These are phyloP conservation scores for Ceratobasidium sp. DNA, from an alignment of 1,284 basidiomycete species.

Conservation along the genomic window DNA sequence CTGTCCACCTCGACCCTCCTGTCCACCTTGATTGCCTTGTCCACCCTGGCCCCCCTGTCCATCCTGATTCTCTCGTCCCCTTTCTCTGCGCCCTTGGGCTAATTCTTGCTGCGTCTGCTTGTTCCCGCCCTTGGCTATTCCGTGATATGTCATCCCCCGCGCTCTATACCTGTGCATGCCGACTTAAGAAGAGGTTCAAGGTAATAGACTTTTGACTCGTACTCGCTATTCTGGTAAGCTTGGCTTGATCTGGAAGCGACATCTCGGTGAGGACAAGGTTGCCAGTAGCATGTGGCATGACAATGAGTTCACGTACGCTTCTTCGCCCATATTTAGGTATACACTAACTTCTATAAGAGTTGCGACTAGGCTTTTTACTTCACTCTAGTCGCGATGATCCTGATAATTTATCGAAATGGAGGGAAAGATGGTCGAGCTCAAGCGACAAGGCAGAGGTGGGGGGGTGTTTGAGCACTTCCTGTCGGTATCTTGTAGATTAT, in stretches of 20 bases:
- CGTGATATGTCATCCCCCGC: slow-evolving; percentile 10
- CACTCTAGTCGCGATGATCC: no score
- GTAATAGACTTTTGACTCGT: background rate
- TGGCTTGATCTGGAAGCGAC: background rate
- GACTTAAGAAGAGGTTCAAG: background rate
- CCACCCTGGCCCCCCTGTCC: background rate
- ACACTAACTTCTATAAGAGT: no score
- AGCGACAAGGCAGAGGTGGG: background rate
- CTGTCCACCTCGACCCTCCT: background rate
- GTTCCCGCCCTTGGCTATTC: background rate
- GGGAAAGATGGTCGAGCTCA: background rate
- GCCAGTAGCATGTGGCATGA: no score
- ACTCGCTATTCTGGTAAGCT: background rate
- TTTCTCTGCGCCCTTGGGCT: background rate
- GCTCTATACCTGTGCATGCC: background rate
- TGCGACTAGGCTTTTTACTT: no score
- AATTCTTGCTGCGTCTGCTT: background rate
- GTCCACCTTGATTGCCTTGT: background rate
- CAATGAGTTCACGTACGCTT: no score
- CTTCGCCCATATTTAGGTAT: no score
- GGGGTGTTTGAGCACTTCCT: background rate
- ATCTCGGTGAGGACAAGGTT: no score
- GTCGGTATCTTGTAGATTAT: background rate
- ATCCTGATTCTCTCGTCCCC: background rate
- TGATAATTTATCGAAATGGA: background rate